These are phyloP conservation scores for Alternaria rosae DNA, from an alignment of 2,329 filamentous ascomycete species.

Conservation along the genomic window DNA sequence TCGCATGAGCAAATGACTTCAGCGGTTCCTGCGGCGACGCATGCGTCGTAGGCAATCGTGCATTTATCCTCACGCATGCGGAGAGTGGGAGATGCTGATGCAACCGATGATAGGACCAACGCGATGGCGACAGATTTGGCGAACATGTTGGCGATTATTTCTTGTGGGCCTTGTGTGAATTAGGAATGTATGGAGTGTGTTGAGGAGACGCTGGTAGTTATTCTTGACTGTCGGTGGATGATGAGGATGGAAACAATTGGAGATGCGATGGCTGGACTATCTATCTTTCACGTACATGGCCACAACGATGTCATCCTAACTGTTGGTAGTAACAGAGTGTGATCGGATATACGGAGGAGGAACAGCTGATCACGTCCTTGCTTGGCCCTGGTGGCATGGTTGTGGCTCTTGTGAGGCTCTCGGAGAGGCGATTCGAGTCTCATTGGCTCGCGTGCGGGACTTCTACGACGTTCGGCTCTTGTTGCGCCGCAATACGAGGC, in stretches of 20 bases:
- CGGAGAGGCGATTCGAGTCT: background rate
- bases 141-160: conserved; percentile 10
- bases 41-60: conserved; percentile 14
- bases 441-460: background rate
- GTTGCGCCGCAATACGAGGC: conserved; percentile 3
- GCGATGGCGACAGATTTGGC: conserved; percentile 13
- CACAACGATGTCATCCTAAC: background rate
- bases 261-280: background rate
- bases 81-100: conserved; percentile 13
- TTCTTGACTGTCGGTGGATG: background rate
- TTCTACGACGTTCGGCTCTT: background rate
- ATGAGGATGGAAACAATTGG: background rate
- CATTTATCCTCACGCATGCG: conserved; percentile 12
- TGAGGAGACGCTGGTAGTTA: background rate
- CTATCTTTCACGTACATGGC: background rate
- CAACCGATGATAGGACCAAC: conserved; percentile 12
- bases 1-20: conserved; percentile 19
- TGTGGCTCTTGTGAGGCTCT: background rate
- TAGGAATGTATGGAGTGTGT: background rate
- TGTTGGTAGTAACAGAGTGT: background rate
- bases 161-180: background rate
- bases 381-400: background rate
- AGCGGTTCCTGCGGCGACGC: conserved; percentile 17
- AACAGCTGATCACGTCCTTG: background rate
- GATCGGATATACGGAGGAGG: background rate